Evolutionary conservation across 1,139 yeast genomes (phyloP).

Genomic region (Suhomyces taliae): DNA sequence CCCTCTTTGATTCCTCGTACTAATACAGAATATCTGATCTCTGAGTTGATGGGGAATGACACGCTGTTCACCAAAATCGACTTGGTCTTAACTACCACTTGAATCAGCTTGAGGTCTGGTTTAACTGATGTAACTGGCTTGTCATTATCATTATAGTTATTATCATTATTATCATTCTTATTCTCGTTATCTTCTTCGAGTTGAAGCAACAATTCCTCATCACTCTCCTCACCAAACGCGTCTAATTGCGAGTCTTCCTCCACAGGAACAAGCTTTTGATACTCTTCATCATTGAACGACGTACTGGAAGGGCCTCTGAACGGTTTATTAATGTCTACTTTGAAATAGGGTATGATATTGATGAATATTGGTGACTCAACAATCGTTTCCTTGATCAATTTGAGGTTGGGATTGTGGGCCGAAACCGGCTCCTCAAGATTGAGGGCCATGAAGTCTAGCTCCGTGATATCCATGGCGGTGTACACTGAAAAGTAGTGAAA

Average conservation of each 20-base stretch:
- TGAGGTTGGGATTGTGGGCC: neutral
- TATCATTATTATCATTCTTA: too few relatives aligned
- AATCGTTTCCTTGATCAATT: slow-evolving; percentile 33
- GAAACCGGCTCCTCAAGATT: neutral
- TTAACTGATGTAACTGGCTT: neutral
- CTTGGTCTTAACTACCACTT: slow-evolving; percentile 35
- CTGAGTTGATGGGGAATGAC: slow-evolving; percentile 34
- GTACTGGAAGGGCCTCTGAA: slow-evolving; percentile 34
- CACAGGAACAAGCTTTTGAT: slow-evolving; percentile 35
- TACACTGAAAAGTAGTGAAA: neutral
- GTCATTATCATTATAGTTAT: neutral
- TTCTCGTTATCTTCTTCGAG: neutral
- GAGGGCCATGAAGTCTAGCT: slow-evolving; percentile 4
- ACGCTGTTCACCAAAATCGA: slow-evolving; percentile 37
- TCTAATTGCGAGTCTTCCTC: slow-evolving; percentile 45
- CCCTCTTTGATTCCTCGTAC: slow-evolving; percentile 24
- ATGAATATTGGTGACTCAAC: slow-evolving; percentile 38
- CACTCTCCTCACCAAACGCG: slow-evolving; percentile 40
- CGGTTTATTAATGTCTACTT: slow-evolving; percentile 34
- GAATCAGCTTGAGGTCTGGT: slow-evolving; percentile 1
- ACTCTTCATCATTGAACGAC: slow-evolving; percentile 40
- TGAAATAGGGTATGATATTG: slow-evolving; percentile 33
- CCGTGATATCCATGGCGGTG: slow-evolving; percentile 4
- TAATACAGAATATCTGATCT: slow-evolving; percentile 39
- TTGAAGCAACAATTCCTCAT: slow-evolving; percentile 13